These are phyloP conservation scores for Tylopilus plumbeoviolaceoides DNA, from an alignment of 768 basidiomycete genomes.

Conservation along the genomic window DNA sequence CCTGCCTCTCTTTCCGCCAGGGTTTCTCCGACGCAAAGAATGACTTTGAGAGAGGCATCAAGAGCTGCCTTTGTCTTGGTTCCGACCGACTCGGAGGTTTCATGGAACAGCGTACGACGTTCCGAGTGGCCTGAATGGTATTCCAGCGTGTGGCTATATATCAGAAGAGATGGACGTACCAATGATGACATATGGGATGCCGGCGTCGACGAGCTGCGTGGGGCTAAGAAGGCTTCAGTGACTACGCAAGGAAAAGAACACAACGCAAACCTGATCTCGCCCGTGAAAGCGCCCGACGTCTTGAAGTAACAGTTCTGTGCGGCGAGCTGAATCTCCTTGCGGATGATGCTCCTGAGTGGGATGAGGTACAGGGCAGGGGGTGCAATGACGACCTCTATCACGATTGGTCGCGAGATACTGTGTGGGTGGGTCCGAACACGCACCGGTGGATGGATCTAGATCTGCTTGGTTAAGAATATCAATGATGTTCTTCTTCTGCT, in stretches of 20 bases:
- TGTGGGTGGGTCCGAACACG: background rate
- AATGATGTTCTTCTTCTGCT: conserved; percentile 63
- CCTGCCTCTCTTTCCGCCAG: conserved; percentile 80
- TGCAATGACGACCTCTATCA: conserved; percentile 85
- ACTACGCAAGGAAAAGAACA: background rate
- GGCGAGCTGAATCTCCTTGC: conserved; percentile 70
- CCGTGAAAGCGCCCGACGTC: conserved; percentile 87
- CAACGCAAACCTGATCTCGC: conserved; percentile 77
- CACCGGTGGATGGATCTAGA: conserved; percentile 77
- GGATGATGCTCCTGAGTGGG: conserved; percentile 55
- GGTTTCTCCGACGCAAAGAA: conserved; percentile 96
- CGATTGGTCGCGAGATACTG: background rate
- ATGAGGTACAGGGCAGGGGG: conserved; percentile 89
- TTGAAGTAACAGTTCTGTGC: conserved; percentile 93
- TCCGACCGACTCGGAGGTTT: conserved; percentile 79
- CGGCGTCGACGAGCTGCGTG: conserved; percentile 79
- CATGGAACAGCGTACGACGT: conserved; percentile 88
- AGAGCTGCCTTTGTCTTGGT: conserved; percentile 84
- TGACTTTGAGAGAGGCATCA: conserved; percentile 71
- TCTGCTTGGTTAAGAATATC: conserved; percentile 71
- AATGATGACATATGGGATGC: conserved; percentile 87
- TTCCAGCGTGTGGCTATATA: background rate
- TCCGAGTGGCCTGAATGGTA: conserved; percentile 82
- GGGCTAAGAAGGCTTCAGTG: conserved; percentile 45
- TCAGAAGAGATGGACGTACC: conserved; percentile 40